A percentile compares a stretch with the other conserved stretches of the same genome.
Evolutionary conservation across 345 rosid species (phyloP).

Genomic region (Chamaenerion angustifolium): DNA sequence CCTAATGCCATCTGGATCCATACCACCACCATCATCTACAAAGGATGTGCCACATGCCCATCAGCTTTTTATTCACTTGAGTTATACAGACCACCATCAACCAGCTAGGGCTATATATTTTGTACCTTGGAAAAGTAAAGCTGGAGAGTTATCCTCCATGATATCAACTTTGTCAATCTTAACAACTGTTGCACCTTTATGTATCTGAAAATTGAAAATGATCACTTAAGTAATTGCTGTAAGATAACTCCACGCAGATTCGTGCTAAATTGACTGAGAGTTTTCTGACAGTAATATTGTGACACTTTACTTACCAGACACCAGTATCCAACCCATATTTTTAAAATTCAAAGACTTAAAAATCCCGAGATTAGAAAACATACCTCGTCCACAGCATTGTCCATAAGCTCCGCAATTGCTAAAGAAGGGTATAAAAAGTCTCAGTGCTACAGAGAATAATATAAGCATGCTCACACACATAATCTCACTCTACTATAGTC

Average conservation of each 20-base stretch:
- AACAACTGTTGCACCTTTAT: conserved; percentile 71
- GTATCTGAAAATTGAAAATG: conserved; percentile 31
- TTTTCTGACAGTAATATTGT: background rate
- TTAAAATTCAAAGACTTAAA: no score
- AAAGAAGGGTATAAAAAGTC: conserved; percentile 10
- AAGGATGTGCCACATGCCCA: conserved; percentile 5
- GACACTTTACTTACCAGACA: no score
- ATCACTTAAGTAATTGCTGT: background rate
- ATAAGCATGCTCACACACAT: background rate
- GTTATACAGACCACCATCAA: conserved; percentile 1
- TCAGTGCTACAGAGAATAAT: background rate
- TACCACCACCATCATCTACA: conserved; percentile 94
- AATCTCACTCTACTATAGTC: no score
- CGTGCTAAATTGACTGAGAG: background rate
- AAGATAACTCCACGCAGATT: no score
- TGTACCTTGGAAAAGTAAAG: conserved; percentile 65
- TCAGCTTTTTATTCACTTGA: background rate
- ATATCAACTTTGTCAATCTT: conserved; percentile 70
- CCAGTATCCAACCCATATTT: no score
- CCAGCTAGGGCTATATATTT: conserved; percentile 1
- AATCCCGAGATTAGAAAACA: background rate
- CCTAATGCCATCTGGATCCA: conserved; percentile 68
- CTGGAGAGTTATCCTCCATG: conserved; percentile 68
- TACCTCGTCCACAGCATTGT: conserved; percentile 97
- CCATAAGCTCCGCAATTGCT: conserved; percentile 96